Conservation (phyloP, 306 rosid genomes). For the Fragaria ananassa region DNA sequence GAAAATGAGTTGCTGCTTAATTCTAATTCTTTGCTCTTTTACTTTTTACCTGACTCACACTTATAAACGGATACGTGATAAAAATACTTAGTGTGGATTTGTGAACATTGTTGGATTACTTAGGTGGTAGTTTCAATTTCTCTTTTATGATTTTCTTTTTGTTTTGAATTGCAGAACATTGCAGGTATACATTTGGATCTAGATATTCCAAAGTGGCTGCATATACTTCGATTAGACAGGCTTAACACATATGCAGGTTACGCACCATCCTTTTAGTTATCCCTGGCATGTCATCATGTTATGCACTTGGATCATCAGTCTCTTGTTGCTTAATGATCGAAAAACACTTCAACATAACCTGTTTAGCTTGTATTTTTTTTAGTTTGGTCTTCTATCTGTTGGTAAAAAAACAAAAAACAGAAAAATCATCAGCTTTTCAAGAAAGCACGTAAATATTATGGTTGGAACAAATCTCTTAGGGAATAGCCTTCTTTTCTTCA, state of each 20-base stretch:
- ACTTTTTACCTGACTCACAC: not conserved
- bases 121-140: not conserved
- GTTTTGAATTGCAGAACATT: slow-evolving; percentile 60
- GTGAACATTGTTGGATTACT: not conserved
- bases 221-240: slow-evolving; percentile 76
- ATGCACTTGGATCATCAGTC: not conserved
- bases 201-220: slow-evolving; percentile 91
- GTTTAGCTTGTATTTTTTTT: not conserved
- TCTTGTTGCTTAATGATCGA: not conserved
- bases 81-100: not conserved
- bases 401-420: not conserved
- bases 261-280: slow-evolving; percentile 11
- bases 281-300: not conserved
- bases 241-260: slow-evolving; percentile 74
- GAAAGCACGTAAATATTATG: not conserved
- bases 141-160: slow-evolving; percentile 29
- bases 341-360: not conserved
- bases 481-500: not conserved
- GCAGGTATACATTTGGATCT: slow-evolving; percentile 79
- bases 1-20: not conserved
- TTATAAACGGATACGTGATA: not conserved
- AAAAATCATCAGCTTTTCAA: not conserved
- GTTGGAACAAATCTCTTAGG: not conserved
- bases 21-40: not conserved
- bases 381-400: not conserved